Evolutionary conservation across 2,329 filamentous ascomycete genomes (phyloP).

Genomic region (Alternaria atra): DNA sequence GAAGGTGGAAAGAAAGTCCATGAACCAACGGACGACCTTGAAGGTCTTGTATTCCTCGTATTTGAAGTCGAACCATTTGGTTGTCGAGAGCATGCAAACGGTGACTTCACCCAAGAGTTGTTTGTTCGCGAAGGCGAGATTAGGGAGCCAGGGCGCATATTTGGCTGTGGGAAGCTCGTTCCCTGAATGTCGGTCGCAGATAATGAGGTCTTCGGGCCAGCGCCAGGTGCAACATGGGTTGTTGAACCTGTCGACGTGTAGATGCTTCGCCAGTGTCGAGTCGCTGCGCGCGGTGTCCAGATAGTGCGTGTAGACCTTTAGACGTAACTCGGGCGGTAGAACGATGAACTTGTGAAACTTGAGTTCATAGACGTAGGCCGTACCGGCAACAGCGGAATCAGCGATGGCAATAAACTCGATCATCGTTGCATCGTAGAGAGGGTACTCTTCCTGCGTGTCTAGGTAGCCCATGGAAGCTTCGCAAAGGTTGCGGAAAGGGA

Average conservation of each 20-base stretch:
- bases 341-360: neutral
- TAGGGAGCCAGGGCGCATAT: neutral
- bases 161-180: neutral
- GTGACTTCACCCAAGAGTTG: neutral
- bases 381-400: no score
- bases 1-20: neutral
- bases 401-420: neutral
- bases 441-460: neutral
- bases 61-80: conserved; percentile 1
- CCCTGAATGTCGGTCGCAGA: neutral
- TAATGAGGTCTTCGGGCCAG: neutral
- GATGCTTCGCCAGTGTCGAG: neutral
- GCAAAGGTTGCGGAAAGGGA: neutral
- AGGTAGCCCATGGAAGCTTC: neutral
- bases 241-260: neutral
- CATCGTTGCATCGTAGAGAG: neutral
- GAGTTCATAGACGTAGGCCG: neutral
- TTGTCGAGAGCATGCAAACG: neutral
- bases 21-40: neutral
- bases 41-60: neutral
- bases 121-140: neutral
- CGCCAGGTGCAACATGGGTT: neutral
- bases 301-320: neutral
- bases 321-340: neutral
- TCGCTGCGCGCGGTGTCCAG: neutral